phyloP scores from a whole-genome alignment of 1,284 basidiomycete genomes.

The Puccinia polysora region DNA sequence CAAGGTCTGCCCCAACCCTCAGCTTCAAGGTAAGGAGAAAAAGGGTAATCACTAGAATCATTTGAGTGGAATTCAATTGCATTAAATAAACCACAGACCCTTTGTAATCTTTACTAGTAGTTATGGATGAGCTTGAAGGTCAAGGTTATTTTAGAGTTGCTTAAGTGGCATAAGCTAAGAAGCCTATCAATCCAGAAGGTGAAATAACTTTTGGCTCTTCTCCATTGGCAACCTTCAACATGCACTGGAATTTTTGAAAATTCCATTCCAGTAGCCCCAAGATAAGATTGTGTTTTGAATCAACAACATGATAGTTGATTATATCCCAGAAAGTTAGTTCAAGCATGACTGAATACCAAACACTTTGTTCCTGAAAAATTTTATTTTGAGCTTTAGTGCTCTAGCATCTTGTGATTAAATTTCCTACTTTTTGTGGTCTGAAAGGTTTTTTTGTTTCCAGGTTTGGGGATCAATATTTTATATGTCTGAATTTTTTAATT shows the following conservation, averaged over 20 bases:
- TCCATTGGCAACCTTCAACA: constrained; percentile 1
- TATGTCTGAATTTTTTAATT: constrained; percentile 2
- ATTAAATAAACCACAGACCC: neutral
- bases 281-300: constrained; percentile 13
- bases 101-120: neutral
- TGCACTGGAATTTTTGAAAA: constrained; percentile 1
- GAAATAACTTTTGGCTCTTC: neutral
- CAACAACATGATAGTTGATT: constrained; percentile 13
- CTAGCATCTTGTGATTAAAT: neutral
- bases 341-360: constrained; percentile 16
- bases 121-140: neutral
- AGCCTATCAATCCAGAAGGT: neutral
- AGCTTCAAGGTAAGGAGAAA: neutral
- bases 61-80: neutral
- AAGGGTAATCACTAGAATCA: neutral
- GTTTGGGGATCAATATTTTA: constrained; percentile 8
- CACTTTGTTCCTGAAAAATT: neutral
- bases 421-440: neutral
- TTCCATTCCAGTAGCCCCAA: constrained; percentile 14
- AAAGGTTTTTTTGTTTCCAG: neutral
- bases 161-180: neutral
- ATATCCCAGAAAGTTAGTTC: constrained; percentile 10
- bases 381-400: neutral
- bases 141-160: neutral
- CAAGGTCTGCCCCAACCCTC: neutral